phyloP scores from a whole-genome alignment of 495 filamentous ascomycete species.

The Aspergillus homomorphus region DNA sequence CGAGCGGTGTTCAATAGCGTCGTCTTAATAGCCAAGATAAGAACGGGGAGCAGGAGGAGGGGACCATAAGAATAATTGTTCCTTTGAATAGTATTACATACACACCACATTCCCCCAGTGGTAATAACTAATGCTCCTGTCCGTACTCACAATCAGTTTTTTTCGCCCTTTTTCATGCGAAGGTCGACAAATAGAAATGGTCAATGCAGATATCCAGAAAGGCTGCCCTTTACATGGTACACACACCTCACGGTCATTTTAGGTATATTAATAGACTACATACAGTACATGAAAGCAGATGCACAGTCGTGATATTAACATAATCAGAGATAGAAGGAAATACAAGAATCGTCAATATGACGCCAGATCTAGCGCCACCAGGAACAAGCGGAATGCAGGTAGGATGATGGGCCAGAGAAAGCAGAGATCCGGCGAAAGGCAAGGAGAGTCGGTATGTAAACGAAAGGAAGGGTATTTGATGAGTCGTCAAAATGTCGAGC shows the following conservation, averaged over 20 bases:
- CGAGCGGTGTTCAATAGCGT: too few relatives aligned
- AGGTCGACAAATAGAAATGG: too few relatives aligned
- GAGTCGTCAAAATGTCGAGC: conserved; percentile 26
- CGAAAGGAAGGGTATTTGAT: conserved; percentile 23
- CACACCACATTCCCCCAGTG: too few relatives aligned
- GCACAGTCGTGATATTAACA: conserved; percentile 25
- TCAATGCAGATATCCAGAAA: too few relatives aligned
- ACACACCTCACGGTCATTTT: not conserved
- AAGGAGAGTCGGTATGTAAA: conserved; percentile 5
- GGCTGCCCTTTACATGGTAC: too few relatives aligned
- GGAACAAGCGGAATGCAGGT: conserved; percentile 24
- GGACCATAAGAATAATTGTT: too few relatives aligned
- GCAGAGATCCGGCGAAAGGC: conserved; percentile 12
- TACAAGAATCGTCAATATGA: conserved; percentile 15
- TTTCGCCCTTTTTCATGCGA: too few relatives aligned
- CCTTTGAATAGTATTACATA: too few relatives aligned
- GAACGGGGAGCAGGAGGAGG: too few relatives aligned
- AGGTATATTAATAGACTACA: conserved; percentile 10
- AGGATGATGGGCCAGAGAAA: not conserved
- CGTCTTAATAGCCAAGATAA: too few relatives aligned
- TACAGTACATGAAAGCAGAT: conserved; percentile 24
- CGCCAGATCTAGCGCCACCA: conserved; percentile 17
- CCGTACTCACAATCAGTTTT: too few relatives aligned
- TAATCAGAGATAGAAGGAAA: conserved; percentile 11
- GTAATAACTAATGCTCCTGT: too few relatives aligned